Base-by-base conservation (phyloP, 1,139 yeast genomes). In the Arxiozyma slooffiae region DNA sequence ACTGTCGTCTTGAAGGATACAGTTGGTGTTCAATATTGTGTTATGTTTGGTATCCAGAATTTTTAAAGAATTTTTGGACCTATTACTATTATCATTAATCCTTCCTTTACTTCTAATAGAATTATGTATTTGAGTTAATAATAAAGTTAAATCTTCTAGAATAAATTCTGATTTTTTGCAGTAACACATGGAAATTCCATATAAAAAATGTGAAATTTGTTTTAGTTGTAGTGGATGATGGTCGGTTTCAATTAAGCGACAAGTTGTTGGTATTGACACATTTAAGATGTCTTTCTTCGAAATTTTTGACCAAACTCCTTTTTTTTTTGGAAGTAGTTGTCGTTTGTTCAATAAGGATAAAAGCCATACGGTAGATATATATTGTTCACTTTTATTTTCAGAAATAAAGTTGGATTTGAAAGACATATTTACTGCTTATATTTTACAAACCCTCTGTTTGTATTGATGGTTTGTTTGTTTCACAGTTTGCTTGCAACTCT, bases 161-260 rank as follows among this genome's bases (percentile, higher is more conserved):
- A 65, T 60, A 53, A 57, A 65, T 30, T 63, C 67, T 3, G 67
- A 58, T 43, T 65, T 64, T 47, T 58, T 57, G 21, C 58, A 57
- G 50, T 64, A 63, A 45, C 69, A 65, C 2, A 65, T 50, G 3
- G 67, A 55, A 5, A 65, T 63, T 9, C 69, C 69, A 47, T 61
- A 64, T 20, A 65, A 47, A 23, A 65, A 49, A 44, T 57, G 61
- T 0, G 67, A 64, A 1, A 63, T 57, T 20, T 63, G 60, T 41
- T 64, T 54, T 44, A 65, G 49, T 7, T 67, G 60, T 17, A 63
- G 41, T 4, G 55, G 52, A 7, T 41, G 30, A 8, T 55, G 57
- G 30, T 50, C 56, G 7, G 52, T 47, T 24, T 57, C 53, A n/a
- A 65, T 58, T 1, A 55, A 53, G 24, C 55, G 51, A 50, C 69